Evolutionary conservation across 2,329 filamentous ascomycete species (phyloP).

Genomic region (Curvularia sp.): DNA sequence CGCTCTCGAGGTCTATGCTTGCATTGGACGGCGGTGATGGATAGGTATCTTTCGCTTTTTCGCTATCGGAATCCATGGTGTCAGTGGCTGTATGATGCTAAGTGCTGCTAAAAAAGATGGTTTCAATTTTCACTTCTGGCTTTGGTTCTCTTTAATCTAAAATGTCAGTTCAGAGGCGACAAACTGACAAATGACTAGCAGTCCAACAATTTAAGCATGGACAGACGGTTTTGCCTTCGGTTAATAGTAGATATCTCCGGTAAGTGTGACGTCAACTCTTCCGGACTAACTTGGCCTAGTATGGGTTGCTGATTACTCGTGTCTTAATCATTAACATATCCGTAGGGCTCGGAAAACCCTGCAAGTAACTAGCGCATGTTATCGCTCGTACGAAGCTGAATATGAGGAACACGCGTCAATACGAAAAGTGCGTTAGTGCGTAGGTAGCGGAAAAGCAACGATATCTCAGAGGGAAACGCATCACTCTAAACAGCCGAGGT

Average conservation of each 20-base stretch:
- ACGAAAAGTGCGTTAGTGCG: not conserved
- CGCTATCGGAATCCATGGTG: slow-evolving; percentile 1
- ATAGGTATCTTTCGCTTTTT: not conserved
- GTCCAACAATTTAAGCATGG: not conserved
- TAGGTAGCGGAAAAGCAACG: not conserved
- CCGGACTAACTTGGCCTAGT: slow-evolving; percentile 5
- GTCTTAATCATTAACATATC: slow-evolving; percentile 6
- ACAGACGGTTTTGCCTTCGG: not conserved
- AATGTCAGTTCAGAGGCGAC: not conserved
- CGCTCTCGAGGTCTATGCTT: slow-evolving; percentile 19
- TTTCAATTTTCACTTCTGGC: not conserved
- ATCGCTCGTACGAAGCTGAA: not conserved
- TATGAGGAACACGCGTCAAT: not conserved
- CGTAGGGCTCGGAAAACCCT: slow-evolving; percentile 4
- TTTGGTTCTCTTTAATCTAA: not conserved
- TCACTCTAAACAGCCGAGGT: not conserved
- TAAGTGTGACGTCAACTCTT: slow-evolving; percentile 9
- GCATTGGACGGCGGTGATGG: not conserved
- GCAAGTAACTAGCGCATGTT: not conserved
- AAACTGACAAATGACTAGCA: not conserved
- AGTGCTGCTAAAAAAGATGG: not conserved
- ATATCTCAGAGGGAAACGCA: not conserved
- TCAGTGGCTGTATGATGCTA: not conserved
- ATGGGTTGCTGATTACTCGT: slow-evolving; percentile 2
- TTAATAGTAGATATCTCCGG: slow-evolving; percentile 4